Evolutionary conservation across 73 alveolate genomes (phyloP), one percentile per base, ranked within the genome.

Genomic region (Symbiodinium pilosum): DNA sequence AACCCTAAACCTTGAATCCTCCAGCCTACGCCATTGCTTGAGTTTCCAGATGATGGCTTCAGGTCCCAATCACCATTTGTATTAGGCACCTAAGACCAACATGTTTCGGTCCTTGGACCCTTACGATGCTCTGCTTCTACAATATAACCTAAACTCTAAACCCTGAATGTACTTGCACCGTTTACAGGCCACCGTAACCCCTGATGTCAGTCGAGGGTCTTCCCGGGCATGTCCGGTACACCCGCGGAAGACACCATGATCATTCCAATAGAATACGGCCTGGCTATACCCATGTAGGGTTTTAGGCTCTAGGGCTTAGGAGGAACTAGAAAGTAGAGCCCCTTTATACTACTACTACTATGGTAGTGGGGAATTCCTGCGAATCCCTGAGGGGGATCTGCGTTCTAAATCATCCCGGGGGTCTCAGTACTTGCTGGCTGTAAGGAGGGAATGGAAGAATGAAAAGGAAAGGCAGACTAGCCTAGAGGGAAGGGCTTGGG

Each of bases 191-290:
- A n/a, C n/a, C n/a, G n/a, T n/a, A n/a, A n/a, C n/a, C n/a, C n/a
- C n/a, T n/a, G n/a, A n/a, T n/a, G n/a, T n/a, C n/a, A n/a, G 73
- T 38, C 81, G 38, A 14, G 81, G 81, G 39, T 64, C 81, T 64
- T 91, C 89, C 97, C 97, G 21, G 97, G 97, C 52, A 91, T 56
- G 38, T 91, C 97, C 32, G 97, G 97, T n/a, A 91, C 81, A 39
- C 97, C 97, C 38, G 97, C 97, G 0, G 81, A 83, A 40, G 89
- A 91, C 30, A 91, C 97, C 97, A 91, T 91, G 97, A 68, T 68
- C 97, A 91, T 91, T 5, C 97, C 97, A n/a, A 91, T 91, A 39
- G 97, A 91, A n/a, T 91, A 91, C 34, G 97, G 81, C 97, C 97
- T 91, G 97, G 88, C 87, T n/a, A n/a, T n/a, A 4, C 34, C 56